Evolutionary conservation across 306 rosid species (phyloP).

Genomic region (Elaeagnus macrophylla): DNA sequence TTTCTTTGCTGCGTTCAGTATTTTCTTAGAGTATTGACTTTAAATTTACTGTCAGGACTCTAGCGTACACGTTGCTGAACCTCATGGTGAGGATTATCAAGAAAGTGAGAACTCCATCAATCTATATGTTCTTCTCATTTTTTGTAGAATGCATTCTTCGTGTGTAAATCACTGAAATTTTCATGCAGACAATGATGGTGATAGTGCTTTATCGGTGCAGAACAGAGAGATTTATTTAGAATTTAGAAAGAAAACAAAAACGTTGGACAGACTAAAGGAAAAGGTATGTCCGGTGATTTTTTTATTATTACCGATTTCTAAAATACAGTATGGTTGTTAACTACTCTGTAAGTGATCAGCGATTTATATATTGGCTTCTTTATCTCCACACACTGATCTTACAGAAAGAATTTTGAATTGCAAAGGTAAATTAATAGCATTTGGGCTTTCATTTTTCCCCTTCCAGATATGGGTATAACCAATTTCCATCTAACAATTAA

Average conservation of each 20-base stretch:
- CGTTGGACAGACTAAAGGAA: conserved; percentile 51
- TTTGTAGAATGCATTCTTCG: background rate
- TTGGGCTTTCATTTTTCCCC: background rate
- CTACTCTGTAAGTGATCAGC: conserved; percentile 1
- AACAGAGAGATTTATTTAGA: conserved; percentile 45
- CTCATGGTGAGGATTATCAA: conserved; percentile 28
- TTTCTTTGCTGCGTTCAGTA: conserved; percentile 7
- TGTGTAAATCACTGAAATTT: conserved; percentile 11
- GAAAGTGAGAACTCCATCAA: conserved; percentile 35
- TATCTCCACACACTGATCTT: background rate
- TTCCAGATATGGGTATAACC: too few relatives aligned
- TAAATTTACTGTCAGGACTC: conserved; percentile 39
- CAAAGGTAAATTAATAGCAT: background rate
- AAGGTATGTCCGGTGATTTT: conserved; percentile 41
- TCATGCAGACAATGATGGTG: conserved; percentile 37
- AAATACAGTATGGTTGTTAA: background rate
- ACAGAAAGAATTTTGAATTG: background rate
- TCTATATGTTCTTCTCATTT: conserved; percentile 5
- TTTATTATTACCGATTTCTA: conserved; percentile 3
- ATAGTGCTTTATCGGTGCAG: conserved; percentile 35
- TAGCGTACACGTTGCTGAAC: conserved; percentile 20
- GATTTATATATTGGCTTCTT: background rate
- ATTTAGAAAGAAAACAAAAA: conserved; percentile 45
- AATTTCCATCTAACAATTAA: too few relatives aligned
- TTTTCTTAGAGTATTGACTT: conserved; percentile 17